These are phyloP conservation scores for Leccinum fibrillosum DNA, from an alignment of 768 basidiomycete genomes.

Conservation along the genomic window DNA sequence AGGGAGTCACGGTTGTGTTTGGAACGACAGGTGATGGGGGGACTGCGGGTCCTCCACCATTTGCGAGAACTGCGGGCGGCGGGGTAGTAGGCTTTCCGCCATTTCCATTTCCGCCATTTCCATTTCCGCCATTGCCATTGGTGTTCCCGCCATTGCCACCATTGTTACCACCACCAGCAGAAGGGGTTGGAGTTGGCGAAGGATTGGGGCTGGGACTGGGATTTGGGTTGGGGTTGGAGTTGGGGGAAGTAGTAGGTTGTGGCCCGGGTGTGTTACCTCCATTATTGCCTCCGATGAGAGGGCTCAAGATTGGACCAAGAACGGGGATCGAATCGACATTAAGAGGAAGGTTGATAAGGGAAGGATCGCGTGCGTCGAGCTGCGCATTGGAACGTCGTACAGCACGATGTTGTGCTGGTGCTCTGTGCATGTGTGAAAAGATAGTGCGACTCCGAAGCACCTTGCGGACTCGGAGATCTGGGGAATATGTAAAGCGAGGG, in stretches of 20 bases:
- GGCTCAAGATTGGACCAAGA: slow-evolving; percentile 34
- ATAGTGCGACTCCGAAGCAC: slow-evolving; percentile 7
- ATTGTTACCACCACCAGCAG: background rate
- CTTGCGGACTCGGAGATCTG: background rate
- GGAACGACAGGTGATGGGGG: background rate
- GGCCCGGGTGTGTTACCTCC: background rate
- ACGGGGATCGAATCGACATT: slow-evolving; percentile 34
- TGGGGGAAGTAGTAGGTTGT: slow-evolving; percentile 4
- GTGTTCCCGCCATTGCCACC: background rate
- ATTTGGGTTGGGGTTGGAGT: background rate
- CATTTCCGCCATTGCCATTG: background rate
- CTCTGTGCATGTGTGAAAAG: slow-evolving; percentile 13
- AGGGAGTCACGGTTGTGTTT: background rate
- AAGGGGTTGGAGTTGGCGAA: background rate
- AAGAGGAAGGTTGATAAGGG: slow-evolving; percentile 37
- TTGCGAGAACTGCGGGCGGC: background rate
- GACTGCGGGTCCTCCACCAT: background rate
- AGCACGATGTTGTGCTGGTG: slow-evolving; percentile 9
- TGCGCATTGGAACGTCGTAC: slow-evolving; percentile 8
- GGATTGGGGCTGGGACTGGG: background rate
- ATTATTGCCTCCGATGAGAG: slow-evolving; percentile 29
- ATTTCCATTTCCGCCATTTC: background rate
- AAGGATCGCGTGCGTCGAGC: slow-evolving; percentile 37
- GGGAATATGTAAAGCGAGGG: background rate
- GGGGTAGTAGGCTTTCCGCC: background rate